Conservation (phyloP, 2,329 filamentous ascomycete species). For the Teratosphaeria destructans region DNA sequence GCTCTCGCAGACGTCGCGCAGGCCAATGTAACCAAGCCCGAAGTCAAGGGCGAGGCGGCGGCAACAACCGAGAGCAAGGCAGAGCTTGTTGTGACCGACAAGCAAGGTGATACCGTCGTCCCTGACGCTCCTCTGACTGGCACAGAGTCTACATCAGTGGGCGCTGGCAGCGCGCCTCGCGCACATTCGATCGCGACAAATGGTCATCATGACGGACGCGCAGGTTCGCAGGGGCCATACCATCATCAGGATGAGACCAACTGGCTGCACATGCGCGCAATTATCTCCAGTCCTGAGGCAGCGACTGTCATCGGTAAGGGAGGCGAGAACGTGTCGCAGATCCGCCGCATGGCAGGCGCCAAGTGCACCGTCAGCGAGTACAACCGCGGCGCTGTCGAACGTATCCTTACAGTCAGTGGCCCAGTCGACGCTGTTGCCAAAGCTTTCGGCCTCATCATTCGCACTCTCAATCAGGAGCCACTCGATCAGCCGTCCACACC, state of each 20-base stretch:
- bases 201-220: slow-evolving; percentile 41
- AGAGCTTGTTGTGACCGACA: slow-evolving; percentile 30
- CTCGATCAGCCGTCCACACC: slow-evolving; percentile 78
- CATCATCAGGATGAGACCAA: slow-evolving; percentile 74
- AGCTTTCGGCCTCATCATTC: slow-evolving; percentile 96
- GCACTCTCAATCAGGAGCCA: slow-evolving; percentile 94
- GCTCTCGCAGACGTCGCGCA: slow-evolving; percentile 23
- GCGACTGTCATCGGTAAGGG: slow-evolving; percentile 98
- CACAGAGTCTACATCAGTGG: slow-evolving; percentile 15
- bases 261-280: slow-evolving; percentile 94
- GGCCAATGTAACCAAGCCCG: slow-evolving; percentile 10
- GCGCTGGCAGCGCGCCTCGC: slow-evolving; percentile 1
- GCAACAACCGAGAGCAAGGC: neutral
- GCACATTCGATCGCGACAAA: slow-evolving; percentile 29
- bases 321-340: slow-evolving; percentile 96
- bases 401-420: slow-evolving; percentile 93
- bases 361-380: slow-evolving; percentile 99
- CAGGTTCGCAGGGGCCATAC: slow-evolving; percentile 32
- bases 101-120: slow-evolving; percentile 59
- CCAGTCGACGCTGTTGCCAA: slow-evolving; percentile 95
- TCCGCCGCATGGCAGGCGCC: slow-evolving; percentile 85
- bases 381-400: slow-evolving; percentile 90
- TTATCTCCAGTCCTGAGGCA: slow-evolving; percentile 94
- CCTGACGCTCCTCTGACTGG: slow-evolving; percentile 48
- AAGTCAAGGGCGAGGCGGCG: slow-evolving; percentile 11